Evolutionary conservation across 2,329 filamentous ascomycete genomes (phyloP), one percentile per base, ranked within the genome.

Genomic region (Penicillium sumatraense): DNA sequence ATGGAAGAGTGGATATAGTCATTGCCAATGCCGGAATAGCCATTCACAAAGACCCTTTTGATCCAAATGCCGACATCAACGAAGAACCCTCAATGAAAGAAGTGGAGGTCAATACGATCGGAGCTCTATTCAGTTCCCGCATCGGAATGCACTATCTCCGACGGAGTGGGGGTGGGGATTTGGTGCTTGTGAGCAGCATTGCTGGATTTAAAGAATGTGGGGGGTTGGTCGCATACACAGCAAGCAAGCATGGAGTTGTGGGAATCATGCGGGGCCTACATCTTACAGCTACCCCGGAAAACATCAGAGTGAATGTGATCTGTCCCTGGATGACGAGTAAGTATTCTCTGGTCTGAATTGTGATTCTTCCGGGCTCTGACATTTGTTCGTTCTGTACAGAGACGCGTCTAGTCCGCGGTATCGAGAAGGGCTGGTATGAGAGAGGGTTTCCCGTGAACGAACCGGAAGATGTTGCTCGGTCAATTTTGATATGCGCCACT

Each of bases 231-330:
- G 53, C 58, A 10, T 64, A 66, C 49, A 63, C 58, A 3, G 63
- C 63, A 5, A 64, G 63, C 45, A 68, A 68, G 51, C 62, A 67
- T 36, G 66, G 66, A 1, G 60, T 67, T 13, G 44, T 68, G 45
- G 66, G 66, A 6, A 42, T 66, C 11, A 58, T 66, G 60, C 54
- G 66, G 23, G 53, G 59, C 23, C 42, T 67, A 18, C 60, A 63
- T 31, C 29, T 62, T 16, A 52, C 58, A n/a, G 54, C 58, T 2
- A 56, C 52, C 9, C 52, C 42, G 26, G 53, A 58, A 33, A 56
- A 56, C n/a, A 58, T 58, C 40, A 52, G 45, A 24, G 49, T 56
- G 9, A 58, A 58, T 31, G 56, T 58, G 2, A 33, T 58, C 20
- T 58, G 56, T 42, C 56, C 56, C 3, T 58, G 56, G 56, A 58